Percentiles rank a stretch among this genome's conserved stretches.
phyloP scores from a whole-genome alignment of 1,284 basidiomycete species.

The Irpex sp. region DNA sequence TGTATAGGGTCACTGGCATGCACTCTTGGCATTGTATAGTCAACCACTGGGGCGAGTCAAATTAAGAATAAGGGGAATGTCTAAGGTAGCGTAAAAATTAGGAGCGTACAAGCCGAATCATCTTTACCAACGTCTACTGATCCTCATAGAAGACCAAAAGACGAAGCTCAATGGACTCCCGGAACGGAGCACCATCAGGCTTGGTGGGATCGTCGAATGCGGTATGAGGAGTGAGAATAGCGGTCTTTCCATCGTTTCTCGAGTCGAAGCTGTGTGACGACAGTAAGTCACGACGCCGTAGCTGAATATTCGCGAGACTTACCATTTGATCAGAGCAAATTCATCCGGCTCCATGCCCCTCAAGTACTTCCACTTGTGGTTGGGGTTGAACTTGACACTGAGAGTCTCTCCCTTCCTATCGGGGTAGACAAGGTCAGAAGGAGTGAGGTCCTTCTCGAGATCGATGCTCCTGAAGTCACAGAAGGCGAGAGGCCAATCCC shows the following conservation, averaged over 20 bases:
- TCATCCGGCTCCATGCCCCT: conserved; percentile 61
- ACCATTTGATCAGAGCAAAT: conserved; percentile 67
- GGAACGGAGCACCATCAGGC: conserved; percentile 42
- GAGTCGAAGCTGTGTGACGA: conserved; percentile 44
- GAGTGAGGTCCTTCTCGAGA: conserved; percentile 40
- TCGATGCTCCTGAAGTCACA: conserved; percentile 61
- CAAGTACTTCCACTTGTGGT: conserved; percentile 65
- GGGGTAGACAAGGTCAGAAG: conserved; percentile 48
- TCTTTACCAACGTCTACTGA: not conserved
- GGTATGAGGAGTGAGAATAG: conserved; percentile 57
- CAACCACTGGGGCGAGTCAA: no score
- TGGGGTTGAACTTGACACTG: conserved; percentile 46
- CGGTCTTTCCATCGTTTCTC: conserved; percentile 45
- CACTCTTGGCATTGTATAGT: no score
- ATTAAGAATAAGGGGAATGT: no score
- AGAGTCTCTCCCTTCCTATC: conserved; percentile 58
- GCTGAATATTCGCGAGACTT: conserved; percentile 19
- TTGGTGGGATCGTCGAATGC: conserved; percentile 53
- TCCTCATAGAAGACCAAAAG: conserved; percentile 57
- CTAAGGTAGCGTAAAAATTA: no score
- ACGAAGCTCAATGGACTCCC: conserved; percentile 59
- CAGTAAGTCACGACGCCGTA: not conserved
- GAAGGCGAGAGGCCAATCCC: conserved; percentile 58
- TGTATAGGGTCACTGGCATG: no score
- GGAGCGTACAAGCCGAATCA: no score